Evolutionary conservation across 495 filamentous ascomycete species (phyloP), one percentile per base, ranked within the genome.

Genomic region (Hypomontagnella submonticulosa): DNA sequence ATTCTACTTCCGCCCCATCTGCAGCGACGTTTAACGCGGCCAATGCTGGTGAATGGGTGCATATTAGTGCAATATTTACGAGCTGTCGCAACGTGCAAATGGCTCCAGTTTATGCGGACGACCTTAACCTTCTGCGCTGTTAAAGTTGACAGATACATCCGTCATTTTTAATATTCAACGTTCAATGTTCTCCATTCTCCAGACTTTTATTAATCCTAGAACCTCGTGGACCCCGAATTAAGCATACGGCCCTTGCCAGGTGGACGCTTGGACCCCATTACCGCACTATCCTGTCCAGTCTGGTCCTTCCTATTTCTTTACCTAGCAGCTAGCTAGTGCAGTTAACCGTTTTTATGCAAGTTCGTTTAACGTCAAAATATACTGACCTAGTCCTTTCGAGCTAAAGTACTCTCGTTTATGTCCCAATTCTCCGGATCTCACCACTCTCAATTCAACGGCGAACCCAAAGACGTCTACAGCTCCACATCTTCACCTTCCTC

Each of bases 331-430:
- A 27, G 23, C 23, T 27, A 27, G 23, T 27, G 23, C 23, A 27
- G 23, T 27, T 27, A 27, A 27, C 23, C 23, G 23, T n/a, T 56
- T 63, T 60, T 61, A 61, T 66, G 57, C 70, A 64, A 52, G 48
- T 30, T 40, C 46, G 32, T 15, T 52, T 27, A 40, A 34, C 40
- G 19, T n/a, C 57, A 58, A 49, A 20, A 18, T 55, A 46, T 66
- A 51, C 66, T 72, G 64, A 69, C 57, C 11, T 20, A 27, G 32
- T 32, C 42, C 27, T 62, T 20, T 36, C 20, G 30, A 53, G 63
- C 16, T 46, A 71, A 64, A 87, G 85, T 87, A 20, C 73, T 82
- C 40, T 87, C 85, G 70, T 87, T 86, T 79, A 86, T 87, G 77
- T 81, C 83, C 67, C 79, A 79, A 56, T 81, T 86, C 70, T 84